Conservation (phyloP, 1,284 basidiomycete genomes). For the Lignosus rhinocerotis region DNA sequence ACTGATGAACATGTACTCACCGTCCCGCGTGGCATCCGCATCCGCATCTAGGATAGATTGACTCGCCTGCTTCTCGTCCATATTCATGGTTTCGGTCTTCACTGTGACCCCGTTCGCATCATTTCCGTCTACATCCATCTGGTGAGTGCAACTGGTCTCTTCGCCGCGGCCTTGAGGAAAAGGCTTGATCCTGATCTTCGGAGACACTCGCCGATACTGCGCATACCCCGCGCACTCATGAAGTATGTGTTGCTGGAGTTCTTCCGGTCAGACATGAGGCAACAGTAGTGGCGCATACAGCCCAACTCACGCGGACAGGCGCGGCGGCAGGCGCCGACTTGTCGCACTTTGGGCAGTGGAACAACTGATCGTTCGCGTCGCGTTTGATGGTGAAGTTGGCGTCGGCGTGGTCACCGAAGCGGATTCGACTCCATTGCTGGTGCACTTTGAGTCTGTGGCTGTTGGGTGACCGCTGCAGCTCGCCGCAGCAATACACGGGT, state of each 20-base stretch:
- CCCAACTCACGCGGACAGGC: slow-evolving; percentile 16
- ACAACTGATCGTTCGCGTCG: slow-evolving; percentile 10
- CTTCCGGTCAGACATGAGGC: not conserved
- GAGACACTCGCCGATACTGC: slow-evolving; percentile 2
- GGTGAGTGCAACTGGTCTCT: not conserved
- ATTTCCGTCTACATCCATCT: not conserved
- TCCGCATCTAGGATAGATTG: too few species aligned
- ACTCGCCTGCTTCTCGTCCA: too few species aligned
- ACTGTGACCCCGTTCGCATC: too few species aligned
- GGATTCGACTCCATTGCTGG: slow-evolving; percentile 17
- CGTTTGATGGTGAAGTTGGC: slow-evolving; percentile 12
- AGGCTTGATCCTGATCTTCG: not conserved
- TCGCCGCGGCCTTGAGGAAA: not conserved
- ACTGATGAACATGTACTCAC: too few species aligned
- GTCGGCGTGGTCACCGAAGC: slow-evolving; percentile 9
- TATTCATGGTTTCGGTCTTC: not conserved
- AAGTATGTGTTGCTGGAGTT: slow-evolving; percentile 12
- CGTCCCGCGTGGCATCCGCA: too few species aligned
- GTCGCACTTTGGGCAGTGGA: slow-evolving; percentile 21
- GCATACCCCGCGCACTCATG: slow-evolving; percentile 14
- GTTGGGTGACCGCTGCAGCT: slow-evolving; percentile 11
- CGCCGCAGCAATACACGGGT: slow-evolving; percentile 17
- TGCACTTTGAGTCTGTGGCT: slow-evolving; percentile 19
- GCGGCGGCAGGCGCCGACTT: slow-evolving; percentile 11
- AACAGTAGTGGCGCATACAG: not conserved